Base-by-base conservation (phyloP, 176 grass and related monocot species). In the Luzula sylvatica region DNA sequence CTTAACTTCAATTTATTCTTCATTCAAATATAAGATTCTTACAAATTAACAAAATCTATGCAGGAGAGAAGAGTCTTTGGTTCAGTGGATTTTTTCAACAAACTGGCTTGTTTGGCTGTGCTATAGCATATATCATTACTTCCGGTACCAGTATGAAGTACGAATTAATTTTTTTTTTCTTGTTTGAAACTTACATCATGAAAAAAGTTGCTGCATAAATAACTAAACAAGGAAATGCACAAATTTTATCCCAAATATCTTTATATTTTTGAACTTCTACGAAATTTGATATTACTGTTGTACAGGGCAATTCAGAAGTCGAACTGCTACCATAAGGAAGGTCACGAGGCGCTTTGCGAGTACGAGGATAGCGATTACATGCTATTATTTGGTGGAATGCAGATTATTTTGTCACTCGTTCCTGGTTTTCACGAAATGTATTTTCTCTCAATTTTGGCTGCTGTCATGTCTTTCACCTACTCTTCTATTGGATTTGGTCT, bases 381-480 rank as follows among this genome's bases (percentile, higher is more conserved):
- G 76, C 40, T 95, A 16, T 3, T 75, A n/a, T 88, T 95, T 63
- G 88, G 88, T 8, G 51, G 67, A 7, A 66, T 70, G 20, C 79
- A 95, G 65, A 47, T 75, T 2, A 55, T 81, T 12, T 71, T 95
- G 8, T 88, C 82, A 15, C 83, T 78, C 55, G 83, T 95, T 71
- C 79, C 88, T 12, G 41, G 49, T 51, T 84, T 87, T 59, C 83
- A 88, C 27, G 32, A 83, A 15, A 95, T 95, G 88, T 69, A 68
- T 3, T 77, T 79, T 69, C 83, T 95, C 52, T 95, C 88, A 26
- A 26, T 75, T 66, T 40, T 78, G 26, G 83, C 88, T 1, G 76
- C 83, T n/a, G 47, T 38, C 60, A 95, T 95, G 88, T 95, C 88
- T 22, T 88, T 87, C 65, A 63, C 44, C 52, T 95, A 95, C 50